Conservation (phyloP, 768 basidiomycete genomes). For the Hericium alpestre region DNA sequence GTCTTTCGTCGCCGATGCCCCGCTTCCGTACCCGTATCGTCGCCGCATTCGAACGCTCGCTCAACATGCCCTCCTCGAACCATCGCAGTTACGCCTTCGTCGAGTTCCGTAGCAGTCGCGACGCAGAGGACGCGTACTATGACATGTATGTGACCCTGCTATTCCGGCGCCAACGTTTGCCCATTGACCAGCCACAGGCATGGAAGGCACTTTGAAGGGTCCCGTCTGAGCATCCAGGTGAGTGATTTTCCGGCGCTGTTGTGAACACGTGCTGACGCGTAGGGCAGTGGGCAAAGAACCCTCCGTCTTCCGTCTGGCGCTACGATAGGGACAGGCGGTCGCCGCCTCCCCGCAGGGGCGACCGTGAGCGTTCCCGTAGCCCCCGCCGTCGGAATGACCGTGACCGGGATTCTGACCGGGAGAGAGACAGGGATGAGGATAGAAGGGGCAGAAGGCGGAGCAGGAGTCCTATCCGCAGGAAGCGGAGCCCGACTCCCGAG, state of each 20-base stretch:
- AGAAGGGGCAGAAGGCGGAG: conserved; percentile 27
- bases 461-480: conserved; percentile 33
- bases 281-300: conserved; percentile 68
- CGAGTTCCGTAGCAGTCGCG: conserved; percentile 67
- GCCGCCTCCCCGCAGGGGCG: conserved; percentile 30
- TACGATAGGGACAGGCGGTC: conserved; percentile 41
- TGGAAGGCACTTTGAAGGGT: conserved; percentile 63
- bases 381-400: conserved; percentile 36
- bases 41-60: conserved; percentile 31
- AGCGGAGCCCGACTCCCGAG: conserved; percentile 34
- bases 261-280: not conserved
- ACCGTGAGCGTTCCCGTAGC: conserved; percentile 41
- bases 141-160: conserved; percentile 49
- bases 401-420: conserved; percentile 30
- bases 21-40: conserved; percentile 10
- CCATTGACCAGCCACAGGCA: conserved; percentile 39
- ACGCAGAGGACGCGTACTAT: conserved; percentile 77
- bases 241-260: conserved; percentile 8
- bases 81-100: conserved; percentile 75
- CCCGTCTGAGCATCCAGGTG: conserved; percentile 66
- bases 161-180: not conserved
- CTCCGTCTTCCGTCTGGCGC: conserved; percentile 77
- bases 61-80: conserved; percentile 40
- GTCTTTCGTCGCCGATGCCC: conserved; percentile 19
- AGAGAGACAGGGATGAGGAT: conserved; percentile 19